These are phyloP conservation scores for Acrocalymma vagum DNA, from an alignment of 2,329 filamentous ascomycete genomes.

Conservation along the genomic window DNA sequence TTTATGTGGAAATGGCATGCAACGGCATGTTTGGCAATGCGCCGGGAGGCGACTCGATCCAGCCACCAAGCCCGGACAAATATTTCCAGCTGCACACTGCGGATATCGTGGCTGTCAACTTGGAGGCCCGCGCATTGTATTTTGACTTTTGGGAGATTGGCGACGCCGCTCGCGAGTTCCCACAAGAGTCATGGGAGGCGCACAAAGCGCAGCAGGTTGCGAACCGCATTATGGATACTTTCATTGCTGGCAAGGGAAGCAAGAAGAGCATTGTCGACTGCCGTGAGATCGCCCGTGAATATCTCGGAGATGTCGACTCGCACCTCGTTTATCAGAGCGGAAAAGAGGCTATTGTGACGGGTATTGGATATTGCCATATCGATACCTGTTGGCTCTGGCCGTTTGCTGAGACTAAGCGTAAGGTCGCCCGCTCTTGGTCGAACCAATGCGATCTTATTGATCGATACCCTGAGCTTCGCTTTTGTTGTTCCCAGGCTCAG, in stretches of 20 bases:
- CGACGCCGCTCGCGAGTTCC: slow-evolving; percentile 92
- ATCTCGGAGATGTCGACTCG: slow-evolving; percentile 84
- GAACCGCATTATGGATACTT: slow-evolving; percentile 89
- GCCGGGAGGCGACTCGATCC: slow-evolving; percentile 82
- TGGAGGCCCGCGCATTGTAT: slow-evolving; percentile 81
- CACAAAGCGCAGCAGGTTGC: slow-evolving; percentile 85
- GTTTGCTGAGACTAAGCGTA: slow-evolving; percentile 96
- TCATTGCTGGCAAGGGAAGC: slow-evolving; percentile 78
- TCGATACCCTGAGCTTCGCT: slow-evolving; percentile 90
- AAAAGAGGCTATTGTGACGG: slow-evolving; percentile 80
- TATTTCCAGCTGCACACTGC: slow-evolving; percentile 80
- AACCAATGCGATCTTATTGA: slow-evolving; percentile 97
- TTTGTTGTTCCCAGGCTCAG: slow-evolving; percentile 92
- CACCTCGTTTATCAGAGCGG: slow-evolving; percentile 82
- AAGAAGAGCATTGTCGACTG: slow-evolving; percentile 79
- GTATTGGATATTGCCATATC: slow-evolving; percentile 96
- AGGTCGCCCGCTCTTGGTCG: slow-evolving; percentile 94
- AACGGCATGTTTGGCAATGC: slow-evolving; percentile 99
- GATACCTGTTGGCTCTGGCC: slow-evolving; percentile 99
- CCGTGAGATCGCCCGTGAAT: slow-evolving; percentile 83
- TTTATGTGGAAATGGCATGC: slow-evolving; percentile 98
- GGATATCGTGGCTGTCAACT: slow-evolving; percentile 88
- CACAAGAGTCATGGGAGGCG: slow-evolving; percentile 85
- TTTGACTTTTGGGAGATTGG: slow-evolving; percentile 97
- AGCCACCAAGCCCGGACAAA: slow-evolving; percentile 86